Evolutionary conservation across 352 stramenopile species (phyloP), one percentile per base, ranked within the genome.

Genomic region (Phytophthora agathidicida): DNA sequence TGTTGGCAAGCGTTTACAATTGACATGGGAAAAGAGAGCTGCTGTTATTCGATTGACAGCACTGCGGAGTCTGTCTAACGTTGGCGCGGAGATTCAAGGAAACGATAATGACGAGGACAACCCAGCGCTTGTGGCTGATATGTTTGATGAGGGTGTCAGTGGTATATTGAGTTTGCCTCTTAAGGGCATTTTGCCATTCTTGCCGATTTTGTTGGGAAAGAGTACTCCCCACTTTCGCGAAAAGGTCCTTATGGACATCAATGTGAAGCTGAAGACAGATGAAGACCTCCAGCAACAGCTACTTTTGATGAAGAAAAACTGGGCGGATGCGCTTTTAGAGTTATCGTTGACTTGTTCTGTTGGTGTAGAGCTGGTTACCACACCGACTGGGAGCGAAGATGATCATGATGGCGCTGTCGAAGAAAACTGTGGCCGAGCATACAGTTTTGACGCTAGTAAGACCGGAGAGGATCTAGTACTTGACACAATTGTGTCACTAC

Each of bases 191-290:
- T 52, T 96, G 17, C 81, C 85, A 9, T 96, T 93, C 43, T 49
- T 96, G 26, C 83, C 86, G 0, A 70, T 82, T 33, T 54, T 94
- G 11, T 50, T 96, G 6, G 67, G 68, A 2, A 73, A 73, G 23
- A 80, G 75, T n/a, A 85, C 75, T 1, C 45, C 68, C 0, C 55
- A 63, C 23, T 80, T 85, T 45, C 79, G 86, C 2, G 86, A 96
- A 44, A 88, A 89, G 31, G 75, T 93, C 7, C 65, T 96, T 8
- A 93, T 96, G 83, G 85, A 94, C n/a, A 83, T 96, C 35, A 94
- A 89, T 43, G 81, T 96, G 11, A 86, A 84, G 64, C 68, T 96
- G 9, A 96, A 96, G 55, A 96, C 81, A 0, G 80, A 93, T 22
- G 73, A 87, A 43, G 44, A 69, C 0, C 49, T 78, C n/a, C 81